phyloP scores from a whole-genome alignment of 2,329 filamentous ascomycete genomes.

The Trichoderma afroharzianum region DNA sequence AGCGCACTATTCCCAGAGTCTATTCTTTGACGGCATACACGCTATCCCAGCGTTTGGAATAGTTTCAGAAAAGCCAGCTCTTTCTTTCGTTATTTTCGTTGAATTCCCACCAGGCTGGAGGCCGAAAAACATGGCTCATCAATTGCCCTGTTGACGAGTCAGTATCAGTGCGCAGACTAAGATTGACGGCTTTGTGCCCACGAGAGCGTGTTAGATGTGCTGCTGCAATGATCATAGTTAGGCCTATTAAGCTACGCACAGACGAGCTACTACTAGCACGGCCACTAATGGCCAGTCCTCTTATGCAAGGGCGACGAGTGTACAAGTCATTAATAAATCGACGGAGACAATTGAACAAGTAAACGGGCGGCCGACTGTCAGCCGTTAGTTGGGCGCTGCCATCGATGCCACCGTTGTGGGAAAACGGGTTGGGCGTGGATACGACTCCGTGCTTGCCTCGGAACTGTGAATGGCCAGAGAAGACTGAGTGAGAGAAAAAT shows the following conservation, averaged over 20 bases:
- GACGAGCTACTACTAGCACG: not conserved
- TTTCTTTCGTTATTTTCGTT: not conserved
- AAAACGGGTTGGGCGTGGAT: constrained; percentile 1
- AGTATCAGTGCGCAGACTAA: not conserved
- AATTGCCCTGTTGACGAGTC: not conserved
- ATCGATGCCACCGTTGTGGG: constrained; percentile 4
- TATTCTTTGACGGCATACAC: constrained; percentile 1
- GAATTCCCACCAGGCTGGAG: not conserved
- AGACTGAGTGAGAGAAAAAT: not conserved
- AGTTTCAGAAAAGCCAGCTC: not conserved
- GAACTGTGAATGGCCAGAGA: constrained; percentile 6
- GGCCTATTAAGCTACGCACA: not conserved
- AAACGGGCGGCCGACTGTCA: not conserved
- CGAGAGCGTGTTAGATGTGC: not conserved
- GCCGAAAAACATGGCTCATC: not conserved
- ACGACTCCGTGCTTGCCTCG: not conserved
- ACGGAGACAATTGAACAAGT: constrained; percentile 6
- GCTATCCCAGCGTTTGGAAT: not conserved
- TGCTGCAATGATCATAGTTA: not conserved
- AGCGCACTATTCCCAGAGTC: constrained; percentile 11
- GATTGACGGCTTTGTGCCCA: not conserved
- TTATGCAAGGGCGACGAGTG: constrained; percentile 4
- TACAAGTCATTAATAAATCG: not conserved
- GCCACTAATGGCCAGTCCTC: not conserved
- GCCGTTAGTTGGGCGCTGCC: constrained; percentile 3